Percentiles rank a stretch among this genome's conserved stretches.
These are phyloP conservation scores for Arabidopsis suecica DNA, from an alignment of 345 rosid genomes.

Conservation along the genomic window DNA sequence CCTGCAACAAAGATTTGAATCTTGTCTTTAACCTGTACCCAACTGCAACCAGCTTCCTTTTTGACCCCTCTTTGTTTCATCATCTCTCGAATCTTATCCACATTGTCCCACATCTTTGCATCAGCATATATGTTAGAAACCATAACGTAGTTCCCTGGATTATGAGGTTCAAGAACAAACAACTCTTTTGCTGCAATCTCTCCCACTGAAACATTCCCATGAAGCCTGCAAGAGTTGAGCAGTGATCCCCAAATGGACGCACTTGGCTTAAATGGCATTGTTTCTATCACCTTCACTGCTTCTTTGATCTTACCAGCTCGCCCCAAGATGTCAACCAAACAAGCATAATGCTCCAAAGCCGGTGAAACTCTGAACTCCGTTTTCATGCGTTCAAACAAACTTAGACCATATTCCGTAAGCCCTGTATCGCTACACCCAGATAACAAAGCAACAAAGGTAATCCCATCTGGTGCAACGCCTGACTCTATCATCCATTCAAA, in stretches of 20 bases:
- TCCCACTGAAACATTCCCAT: slow-evolving; percentile 44
- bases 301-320: slow-evolving; percentile 59
- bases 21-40: slow-evolving; percentile 57
- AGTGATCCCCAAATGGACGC: slow-evolving; percentile 66
- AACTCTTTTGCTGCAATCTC: slow-evolving; percentile 53
- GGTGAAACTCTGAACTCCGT: slow-evolving; percentile 50
- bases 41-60: slow-evolving; percentile 72
- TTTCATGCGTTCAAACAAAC: slow-evolving; percentile 53
- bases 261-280: slow-evolving; percentile 63
- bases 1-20: slow-evolving; percentile 60
- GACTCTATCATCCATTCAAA: slow-evolving; percentile 53
- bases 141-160: slow-evolving; percentile 65
- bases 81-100: slow-evolving; percentile 51
- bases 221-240: slow-evolving; percentile 57
- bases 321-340: slow-evolving; percentile 63
- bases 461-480: slow-evolving; percentile 51
- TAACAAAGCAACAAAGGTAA: slow-evolving; percentile 60
- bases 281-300: slow-evolving; percentile 51
- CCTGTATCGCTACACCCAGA: slow-evolving; percentile 70
- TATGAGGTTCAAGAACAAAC: slow-evolving; percentile 61
- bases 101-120: slow-evolving; percentile 64
- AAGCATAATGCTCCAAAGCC: slow-evolving; percentile 61
- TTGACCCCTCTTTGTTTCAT: slow-evolving; percentile 54
- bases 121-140: slow-evolving; percentile 68
- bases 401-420: slow-evolving; percentile 49